phyloP scores from a whole-genome alignment of 768 basidiomycete genomes.

The Erythrobasidium yunnanense region DNA sequence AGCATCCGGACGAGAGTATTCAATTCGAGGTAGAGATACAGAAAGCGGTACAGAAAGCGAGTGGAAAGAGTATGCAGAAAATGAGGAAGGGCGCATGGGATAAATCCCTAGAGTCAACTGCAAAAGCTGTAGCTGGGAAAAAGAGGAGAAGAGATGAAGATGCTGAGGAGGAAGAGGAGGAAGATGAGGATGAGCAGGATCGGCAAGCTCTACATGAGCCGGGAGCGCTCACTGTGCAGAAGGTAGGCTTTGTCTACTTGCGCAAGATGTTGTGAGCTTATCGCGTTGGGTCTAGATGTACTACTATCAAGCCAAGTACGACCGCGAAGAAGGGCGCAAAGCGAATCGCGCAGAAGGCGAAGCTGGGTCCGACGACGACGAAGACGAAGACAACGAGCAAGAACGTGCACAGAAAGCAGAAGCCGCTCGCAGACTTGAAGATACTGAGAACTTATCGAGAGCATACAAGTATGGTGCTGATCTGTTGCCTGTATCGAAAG shows the following conservation, averaged over 20 bases:
- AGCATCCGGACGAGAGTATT: background rate
- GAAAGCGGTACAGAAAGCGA: constrained; percentile 22
- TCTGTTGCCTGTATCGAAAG: constrained; percentile 19
- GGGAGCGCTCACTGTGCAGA: constrained; percentile 1
- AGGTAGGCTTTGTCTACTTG: too few relatives aligned
- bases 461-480: constrained; percentile 25
- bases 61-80: constrained; percentile 4
- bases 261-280: background rate
- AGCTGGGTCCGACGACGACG: background rate
- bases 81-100: constrained; percentile 15
- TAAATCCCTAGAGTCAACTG: background rate
- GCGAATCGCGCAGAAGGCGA: background rate
- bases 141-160: background rate
- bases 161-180: constrained; percentile 15
- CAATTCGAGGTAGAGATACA: constrained; percentile 9
- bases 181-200: constrained; percentile 13
- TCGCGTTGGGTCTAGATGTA: background rate
- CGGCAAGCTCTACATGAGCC: constrained; percentile 15
- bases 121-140: background rate
- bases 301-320: constrained; percentile 1
- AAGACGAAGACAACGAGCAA: constrained; percentile 10
- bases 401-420: constrained; percentile 13
- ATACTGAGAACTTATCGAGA: constrained; percentile 7
- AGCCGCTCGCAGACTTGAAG: constrained; percentile 2
- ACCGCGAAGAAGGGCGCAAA: background rate